These are phyloP conservation scores for Neonothopanus nambi DNA, from an alignment of 1,284 basidiomycete species.

Conservation along the genomic window DNA sequence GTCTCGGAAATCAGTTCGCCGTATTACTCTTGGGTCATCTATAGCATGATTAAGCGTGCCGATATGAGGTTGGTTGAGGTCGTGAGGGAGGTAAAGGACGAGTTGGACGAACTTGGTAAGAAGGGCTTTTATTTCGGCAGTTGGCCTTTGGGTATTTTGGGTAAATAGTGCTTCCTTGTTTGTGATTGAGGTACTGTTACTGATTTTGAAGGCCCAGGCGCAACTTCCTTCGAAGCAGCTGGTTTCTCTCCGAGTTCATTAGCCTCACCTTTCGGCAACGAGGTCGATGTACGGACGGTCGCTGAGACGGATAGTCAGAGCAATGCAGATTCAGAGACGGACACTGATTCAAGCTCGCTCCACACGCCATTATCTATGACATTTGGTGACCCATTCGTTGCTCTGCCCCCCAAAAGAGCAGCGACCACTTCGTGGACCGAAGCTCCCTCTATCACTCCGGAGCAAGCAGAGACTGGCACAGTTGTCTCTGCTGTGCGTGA, in stretches of 20 bases:
- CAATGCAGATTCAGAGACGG: constrained; percentile 36
- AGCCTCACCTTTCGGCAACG: constrained; percentile 14
- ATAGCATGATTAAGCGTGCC: constrained; percentile 53
- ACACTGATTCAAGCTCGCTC: constrained; percentile 56
- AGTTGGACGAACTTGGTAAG: constrained; percentile 7
- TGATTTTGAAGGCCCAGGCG: not conserved
- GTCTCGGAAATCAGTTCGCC: constrained; percentile 2
- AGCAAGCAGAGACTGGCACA: not conserved
- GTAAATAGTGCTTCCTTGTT: not conserved
- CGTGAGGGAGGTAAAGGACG: constrained; percentile 38
- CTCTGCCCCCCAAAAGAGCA: constrained; percentile 6
- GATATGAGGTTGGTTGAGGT: constrained; percentile 48
- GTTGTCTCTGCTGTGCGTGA: not conserved
- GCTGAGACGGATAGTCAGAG: constrained; percentile 27
- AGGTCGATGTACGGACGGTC: constrained; percentile 4
- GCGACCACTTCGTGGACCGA: not conserved
- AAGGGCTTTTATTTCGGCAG: not conserved
- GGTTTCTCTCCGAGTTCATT: constrained; percentile 1
- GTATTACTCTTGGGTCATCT: constrained; percentile 56
- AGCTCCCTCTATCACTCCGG: not conserved
- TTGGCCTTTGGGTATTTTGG: not conserved
- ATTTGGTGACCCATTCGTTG: constrained; percentile 16
- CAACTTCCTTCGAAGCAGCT: not conserved
- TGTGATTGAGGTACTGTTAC: not conserved
- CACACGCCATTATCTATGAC: constrained; percentile 52